phyloP scores from a whole-genome alignment of 2,329 filamentous ascomycete genomes.

The Curvularia eragrostidis region DNA sequence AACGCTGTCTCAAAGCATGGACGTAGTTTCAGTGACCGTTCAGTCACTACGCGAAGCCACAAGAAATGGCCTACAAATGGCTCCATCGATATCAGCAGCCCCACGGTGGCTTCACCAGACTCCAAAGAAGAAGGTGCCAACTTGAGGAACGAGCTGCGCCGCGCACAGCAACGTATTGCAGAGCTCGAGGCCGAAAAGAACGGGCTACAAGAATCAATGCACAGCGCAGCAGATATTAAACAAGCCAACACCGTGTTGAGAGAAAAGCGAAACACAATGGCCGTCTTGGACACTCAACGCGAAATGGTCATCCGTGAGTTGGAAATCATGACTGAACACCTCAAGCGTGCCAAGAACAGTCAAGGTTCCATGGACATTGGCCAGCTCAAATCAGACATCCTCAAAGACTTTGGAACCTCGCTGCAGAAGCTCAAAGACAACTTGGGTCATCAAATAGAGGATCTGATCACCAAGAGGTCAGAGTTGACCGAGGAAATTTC shows the following conservation, averaged over 20 bases:
- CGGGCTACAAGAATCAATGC: constrained; percentile 59
- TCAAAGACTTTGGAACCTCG: constrained; percentile 68
- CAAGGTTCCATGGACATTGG: constrained; percentile 78
- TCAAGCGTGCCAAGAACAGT: constrained; percentile 83
- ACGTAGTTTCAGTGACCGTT: constrained; percentile 77
- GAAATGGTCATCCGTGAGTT: constrained; percentile 95
- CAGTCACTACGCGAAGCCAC: constrained; percentile 43
- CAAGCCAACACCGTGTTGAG: constrained; percentile 85
- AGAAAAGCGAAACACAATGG: constrained; percentile 95
- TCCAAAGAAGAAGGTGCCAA: constrained; percentile 55
- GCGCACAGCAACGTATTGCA: constrained; percentile 81
- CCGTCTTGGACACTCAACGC: constrained; percentile 89
- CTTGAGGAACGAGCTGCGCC: constrained; percentile 74
- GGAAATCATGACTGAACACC: constrained; percentile 85
- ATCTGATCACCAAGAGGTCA: constrained; percentile 86
- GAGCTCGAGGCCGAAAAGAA: constrained; percentile 84
- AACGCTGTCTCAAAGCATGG: constrained; percentile 88
- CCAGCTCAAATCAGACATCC: constrained; percentile 68
- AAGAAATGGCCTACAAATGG: constrained; percentile 53
- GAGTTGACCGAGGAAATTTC: constrained; percentile 84
- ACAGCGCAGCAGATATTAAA: constrained; percentile 68
- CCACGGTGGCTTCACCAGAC: constrained; percentile 66
- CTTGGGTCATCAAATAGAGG: constrained; percentile 76
- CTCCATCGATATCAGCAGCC: constrained; percentile 69
- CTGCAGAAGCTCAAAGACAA: constrained; percentile 79